Conservation (phyloP, 2,329 filamentous ascomycete species). For the Pyricularia sp. region DNA sequence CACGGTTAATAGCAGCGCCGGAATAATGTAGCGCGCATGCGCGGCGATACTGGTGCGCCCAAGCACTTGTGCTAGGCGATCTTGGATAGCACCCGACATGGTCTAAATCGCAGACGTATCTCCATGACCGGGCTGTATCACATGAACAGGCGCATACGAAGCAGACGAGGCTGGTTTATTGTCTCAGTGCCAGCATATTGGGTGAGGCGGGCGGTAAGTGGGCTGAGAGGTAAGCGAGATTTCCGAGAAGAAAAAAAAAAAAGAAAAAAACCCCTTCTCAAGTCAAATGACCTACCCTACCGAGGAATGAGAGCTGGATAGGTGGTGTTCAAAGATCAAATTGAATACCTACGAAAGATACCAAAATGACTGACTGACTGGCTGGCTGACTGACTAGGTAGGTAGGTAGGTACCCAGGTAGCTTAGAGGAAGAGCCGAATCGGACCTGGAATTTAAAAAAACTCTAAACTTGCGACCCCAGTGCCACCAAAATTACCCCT, state of each 20-base stretch:
- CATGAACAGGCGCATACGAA: not conserved
- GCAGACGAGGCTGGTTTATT: not conserved
- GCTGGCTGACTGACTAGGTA: too few relatives aligned
- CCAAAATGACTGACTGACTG: too few relatives aligned
- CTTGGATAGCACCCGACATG: not conserved
- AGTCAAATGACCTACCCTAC: too few relatives aligned
- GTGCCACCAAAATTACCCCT: not conserved
- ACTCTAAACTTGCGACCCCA: not conserved
- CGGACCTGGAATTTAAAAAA: not conserved
- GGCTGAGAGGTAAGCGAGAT: not conserved
- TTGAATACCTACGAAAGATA: too few relatives aligned
- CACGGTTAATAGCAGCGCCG: not conserved
- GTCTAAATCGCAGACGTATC: not conserved
- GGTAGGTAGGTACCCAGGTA: not conserved
- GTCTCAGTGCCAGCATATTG: not conserved
- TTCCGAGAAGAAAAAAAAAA: not conserved
- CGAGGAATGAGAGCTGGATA: not conserved
- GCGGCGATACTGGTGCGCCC: not conserved
- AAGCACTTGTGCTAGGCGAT: not conserved
- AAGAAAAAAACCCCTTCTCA: not conserved
- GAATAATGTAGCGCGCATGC: not conserved
- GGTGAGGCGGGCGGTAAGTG: not conserved
- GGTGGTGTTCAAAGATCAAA: not conserved
- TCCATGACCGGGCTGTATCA: not conserved
- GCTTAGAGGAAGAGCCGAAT: not conserved